Evolutionary conservation across 2,329 filamentous ascomycete genomes (phyloP).

Genomic region (Ophiostoma sp.): DNA sequence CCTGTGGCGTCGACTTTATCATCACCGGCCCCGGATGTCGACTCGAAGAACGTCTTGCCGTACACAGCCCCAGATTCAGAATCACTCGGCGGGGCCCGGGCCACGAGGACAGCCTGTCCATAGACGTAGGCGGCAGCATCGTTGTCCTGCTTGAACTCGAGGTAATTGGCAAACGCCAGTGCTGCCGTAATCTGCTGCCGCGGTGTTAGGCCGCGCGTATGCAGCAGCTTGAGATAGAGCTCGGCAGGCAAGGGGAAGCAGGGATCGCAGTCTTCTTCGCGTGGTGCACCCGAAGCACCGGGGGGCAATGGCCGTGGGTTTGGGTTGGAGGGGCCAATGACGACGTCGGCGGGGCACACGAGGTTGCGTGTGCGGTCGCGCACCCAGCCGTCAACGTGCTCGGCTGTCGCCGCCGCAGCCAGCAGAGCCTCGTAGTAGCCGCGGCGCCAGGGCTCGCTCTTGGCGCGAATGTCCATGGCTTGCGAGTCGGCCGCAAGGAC

Average conservation of each 20-base stretch:
- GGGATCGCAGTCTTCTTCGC: constrained; percentile 67
- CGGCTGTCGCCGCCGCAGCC: constrained; percentile 67
- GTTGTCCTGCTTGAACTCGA: constrained; percentile 63
- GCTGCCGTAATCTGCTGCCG: constrained; percentile 76
- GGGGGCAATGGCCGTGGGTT: constrained; percentile 66
- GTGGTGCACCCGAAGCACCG: constrained; percentile 57
- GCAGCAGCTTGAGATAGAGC: constrained; percentile 77
- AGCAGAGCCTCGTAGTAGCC: constrained; percentile 83
- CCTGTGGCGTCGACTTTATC: constrained; percentile 14
- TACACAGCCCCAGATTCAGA: not conserved
- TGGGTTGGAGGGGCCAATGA: constrained; percentile 80
- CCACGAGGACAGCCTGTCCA: constrained; percentile 20
- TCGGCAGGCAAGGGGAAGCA: constrained; percentile 66
- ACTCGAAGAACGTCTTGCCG: constrained; percentile 14
- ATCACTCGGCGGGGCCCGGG: not conserved
- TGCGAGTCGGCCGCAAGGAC: not conserved
- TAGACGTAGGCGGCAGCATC: constrained; percentile 23
- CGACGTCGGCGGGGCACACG: constrained; percentile 65
- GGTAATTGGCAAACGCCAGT: constrained; percentile 75
- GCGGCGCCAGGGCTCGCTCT: constrained; percentile 76
- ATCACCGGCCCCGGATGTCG: constrained; percentile 10
- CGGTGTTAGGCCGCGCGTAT: constrained; percentile 71
- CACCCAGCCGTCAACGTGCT: constrained; percentile 76
- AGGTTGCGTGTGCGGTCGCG: constrained; percentile 60
- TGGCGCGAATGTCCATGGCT: constrained; percentile 63